Evolutionary conservation across 1,139 yeast genomes (phyloP), one percentile per base, ranked within the genome.

Genomic region (Hemisphaericaspora lyxosophila): DNA sequence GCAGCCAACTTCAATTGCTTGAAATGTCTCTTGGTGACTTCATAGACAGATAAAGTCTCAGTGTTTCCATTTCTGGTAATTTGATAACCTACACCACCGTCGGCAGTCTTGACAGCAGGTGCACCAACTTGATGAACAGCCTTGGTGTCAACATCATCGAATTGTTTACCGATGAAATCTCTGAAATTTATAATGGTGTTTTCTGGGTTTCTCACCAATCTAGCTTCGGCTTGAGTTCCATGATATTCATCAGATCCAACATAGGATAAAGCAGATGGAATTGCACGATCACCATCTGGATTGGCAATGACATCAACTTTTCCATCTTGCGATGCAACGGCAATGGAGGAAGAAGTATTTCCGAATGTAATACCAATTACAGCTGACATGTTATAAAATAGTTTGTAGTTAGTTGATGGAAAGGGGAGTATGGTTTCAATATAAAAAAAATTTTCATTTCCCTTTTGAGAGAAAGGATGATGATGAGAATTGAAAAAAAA

Each of bases 251-350:
- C 97, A 40, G 78, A 83, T 47, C 95, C 96, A 45, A 89, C 89
- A 62, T 90, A 92, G 12, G 97, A 83, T 48, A 92, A 75, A 41
- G 86, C 86, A 17, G 97, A 85, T 47, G 97, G 96, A 59, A 92
- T 92, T 45, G 94, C 78, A 71, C 98, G 89, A 68, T 94, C 98
- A 63, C 99, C 99, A 60, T 92, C 98, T 53, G 95, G 97, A 78
- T 92, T 92, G 53, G 98, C 98, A 63, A 92, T 92, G 49, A 92
- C 96, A 59, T 92, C 97, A 45, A 89, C 95, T 63, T 85, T 87
- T 43, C 96, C 95, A 54, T 90, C 97, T 57, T 73, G 68, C 41
- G 84, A 79, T 50, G 90, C 89, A 59, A 85, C 86, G 32, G 97
- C 97, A 62, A 92, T 89, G 48, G 97, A 86, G 33, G 97, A 85